Evolutionary conservation across 2,329 filamentous ascomycete genomes (phyloP), one percentile per base, ranked within the genome.

Genomic region (Fusarium transvaalense): DNA sequence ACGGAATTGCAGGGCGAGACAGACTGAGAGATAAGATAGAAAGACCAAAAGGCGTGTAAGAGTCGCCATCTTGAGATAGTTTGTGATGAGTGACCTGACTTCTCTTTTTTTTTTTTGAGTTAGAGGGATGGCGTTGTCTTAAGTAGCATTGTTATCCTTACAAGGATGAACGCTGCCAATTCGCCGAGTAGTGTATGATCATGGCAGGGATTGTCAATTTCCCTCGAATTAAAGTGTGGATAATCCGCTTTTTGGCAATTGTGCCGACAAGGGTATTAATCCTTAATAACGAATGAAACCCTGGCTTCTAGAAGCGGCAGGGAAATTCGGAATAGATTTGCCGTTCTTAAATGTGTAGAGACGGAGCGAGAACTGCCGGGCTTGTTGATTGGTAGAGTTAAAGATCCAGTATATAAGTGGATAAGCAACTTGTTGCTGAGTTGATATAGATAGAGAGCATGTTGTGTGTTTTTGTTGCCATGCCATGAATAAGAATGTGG

Each of bases 1-100:
- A 66, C 85, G 88, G 77, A 89, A 90, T 3, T 84, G 85, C 5
- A 92, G 81, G 27, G 86, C 82, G 3, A 77, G 64, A 9, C 75
- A 75, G 53, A 66, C 42, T 2, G 68, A 69, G 32, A 56, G 56
- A 14, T 63, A 70, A 0, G 70, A 71, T 4, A 73, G 31, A 3
- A 74, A 53, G 0, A 56, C 37, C 15, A 71, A n/a, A 12, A 61
- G 57, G 2, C 59, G 66, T 10, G 47, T 17, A 35, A 61, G 15
- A 2, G 57, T 14, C n/a, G 42, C 48, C 71, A 73, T 73, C 39
- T 57, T 71, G 47, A 39, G 12, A 21, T 3, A 10, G 14, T 38
- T 29, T 23, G 23, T 9, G 23, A 50, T 61, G 29, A 23, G 15
- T 17, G 10, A 29, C 14, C 14, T 6, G 25, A 10, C 17, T 21